Conservation (phyloP, 352 stramenopile genomes). For the Phytopythium chamaehyphon region DNA sequence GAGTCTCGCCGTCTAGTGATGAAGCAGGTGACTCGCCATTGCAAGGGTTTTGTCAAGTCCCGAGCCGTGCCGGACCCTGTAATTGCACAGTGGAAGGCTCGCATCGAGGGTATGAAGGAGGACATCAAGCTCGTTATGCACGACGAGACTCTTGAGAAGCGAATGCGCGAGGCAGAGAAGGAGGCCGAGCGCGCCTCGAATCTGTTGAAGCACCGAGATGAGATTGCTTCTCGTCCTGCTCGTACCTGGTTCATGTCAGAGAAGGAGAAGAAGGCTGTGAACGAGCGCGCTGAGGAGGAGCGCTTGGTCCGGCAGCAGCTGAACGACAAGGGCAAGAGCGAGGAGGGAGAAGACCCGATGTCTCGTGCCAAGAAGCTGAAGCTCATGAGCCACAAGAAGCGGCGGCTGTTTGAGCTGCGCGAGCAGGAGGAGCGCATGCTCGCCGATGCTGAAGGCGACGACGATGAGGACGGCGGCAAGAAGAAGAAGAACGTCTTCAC, state of each 20-base stretch:
- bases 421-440: constrained; percentile 82
- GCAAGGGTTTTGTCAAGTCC: constrained; percentile 89
- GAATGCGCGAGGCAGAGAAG: constrained; percentile 87
- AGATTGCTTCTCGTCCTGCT: constrained; percentile 84
- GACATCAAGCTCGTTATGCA: constrained; percentile 81
- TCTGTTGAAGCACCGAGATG: constrained; percentile 87
- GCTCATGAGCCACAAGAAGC: constrained; percentile 87
- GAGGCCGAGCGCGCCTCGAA: constrained; percentile 89
- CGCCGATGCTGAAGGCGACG: constrained; percentile 43
- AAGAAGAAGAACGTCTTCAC: constrained; percentile 75
- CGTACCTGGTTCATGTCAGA: constrained; percentile 93
- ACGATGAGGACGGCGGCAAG: constrained; percentile 30
- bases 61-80: constrained; percentile 85
- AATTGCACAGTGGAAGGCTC: constrained; percentile 84
- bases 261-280: constrained; percentile 85
- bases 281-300: constrained; percentile 63
- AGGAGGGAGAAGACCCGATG: constrained; percentile 29
- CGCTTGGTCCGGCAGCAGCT: constrained; percentile 39
- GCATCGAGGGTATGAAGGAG: constrained; percentile 78
- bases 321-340: constrained; percentile 22
- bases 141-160: constrained; percentile 88
- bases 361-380: constrained; percentile 77
- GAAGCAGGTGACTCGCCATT: constrained; percentile 92
- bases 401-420: constrained; percentile 76
- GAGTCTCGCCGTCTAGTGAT: constrained; percentile 90